Conservation (phyloP, 2,329 filamentous ascomycete genomes). For the Plenodomus biglobosus region DNA sequence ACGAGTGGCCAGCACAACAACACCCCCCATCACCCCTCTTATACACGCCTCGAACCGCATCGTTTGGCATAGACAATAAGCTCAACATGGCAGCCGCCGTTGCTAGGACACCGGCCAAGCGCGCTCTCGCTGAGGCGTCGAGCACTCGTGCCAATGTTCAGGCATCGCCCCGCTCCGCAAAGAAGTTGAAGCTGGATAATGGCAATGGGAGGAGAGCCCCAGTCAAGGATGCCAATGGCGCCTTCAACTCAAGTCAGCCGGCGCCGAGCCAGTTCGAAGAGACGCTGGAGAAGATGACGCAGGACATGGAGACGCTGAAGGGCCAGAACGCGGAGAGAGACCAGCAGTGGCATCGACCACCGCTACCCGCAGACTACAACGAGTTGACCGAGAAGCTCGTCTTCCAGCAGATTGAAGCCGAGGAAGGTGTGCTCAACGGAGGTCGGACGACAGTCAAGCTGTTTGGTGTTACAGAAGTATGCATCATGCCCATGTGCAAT, state of each 20-base stretch:
- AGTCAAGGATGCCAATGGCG: conserved; percentile 63
- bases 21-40: conserved; percentile 8
- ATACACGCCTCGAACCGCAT: not conserved
- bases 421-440: conserved; percentile 81
- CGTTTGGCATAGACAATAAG: not conserved
- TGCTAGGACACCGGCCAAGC: conserved; percentile 47
- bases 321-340: conserved; percentile 88
- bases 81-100: conserved; percentile 39
- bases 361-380: conserved; percentile 59
- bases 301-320: conserved; percentile 85
- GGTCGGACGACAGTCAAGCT: conserved; percentile 81
- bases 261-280: conserved; percentile 90
- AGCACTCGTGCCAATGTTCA: conserved; percentile 50
- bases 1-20: conserved; percentile 17
- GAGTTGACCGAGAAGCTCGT: conserved; percentile 69
- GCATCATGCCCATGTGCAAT: conserved; percentile 5
- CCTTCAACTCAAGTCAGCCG: conserved; percentile 69
- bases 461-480: conserved; percentile 84
- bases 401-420: conserved; percentile 94
- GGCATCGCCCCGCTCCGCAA: conserved; percentile 57
- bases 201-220: conserved; percentile 62
- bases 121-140: conserved; percentile 51
- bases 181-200: conserved; percentile 80
- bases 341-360: conserved; percentile 80
- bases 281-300: conserved; percentile 91